Conservation (phyloP, 441 rosid species). For the Populus hybrid region DNA sequence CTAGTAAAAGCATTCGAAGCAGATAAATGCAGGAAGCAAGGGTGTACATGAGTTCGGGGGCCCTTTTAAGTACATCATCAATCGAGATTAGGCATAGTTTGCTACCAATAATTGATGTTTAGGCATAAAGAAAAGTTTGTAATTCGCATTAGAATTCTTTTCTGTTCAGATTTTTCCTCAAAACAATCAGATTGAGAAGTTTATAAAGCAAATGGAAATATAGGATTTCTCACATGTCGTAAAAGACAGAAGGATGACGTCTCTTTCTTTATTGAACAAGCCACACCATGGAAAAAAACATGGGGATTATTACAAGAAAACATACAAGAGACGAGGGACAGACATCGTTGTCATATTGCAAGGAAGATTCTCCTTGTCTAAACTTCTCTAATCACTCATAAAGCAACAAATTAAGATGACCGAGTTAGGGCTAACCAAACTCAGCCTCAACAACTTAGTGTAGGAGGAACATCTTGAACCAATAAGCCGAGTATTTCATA, state of each 20-base stretch:
- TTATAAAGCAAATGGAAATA: not conserved
- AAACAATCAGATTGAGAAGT: not conserved
- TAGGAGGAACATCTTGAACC: constrained; percentile 48
- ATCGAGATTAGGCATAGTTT: not conserved
- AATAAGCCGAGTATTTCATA: constrained; percentile 43
- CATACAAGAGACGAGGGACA: not conserved
- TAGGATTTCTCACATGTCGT: not conserved
- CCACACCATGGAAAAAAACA: not conserved
- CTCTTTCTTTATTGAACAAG: not conserved
- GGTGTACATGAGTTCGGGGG: not conserved
- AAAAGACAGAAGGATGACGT: not conserved
- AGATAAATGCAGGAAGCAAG: not conserved
- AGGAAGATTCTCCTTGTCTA: no score
- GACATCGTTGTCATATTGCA: not conserved
- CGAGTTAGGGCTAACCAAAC: not conserved
- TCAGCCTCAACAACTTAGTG: not conserved
- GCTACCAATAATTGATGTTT: not conserved
- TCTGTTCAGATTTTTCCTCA: no score
- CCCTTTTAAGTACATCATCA: not conserved
- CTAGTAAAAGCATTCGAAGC: not conserved
- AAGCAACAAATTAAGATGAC: not conserved
- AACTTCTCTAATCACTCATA: not conserved
- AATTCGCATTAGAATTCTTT: not conserved
- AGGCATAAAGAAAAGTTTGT: no score
- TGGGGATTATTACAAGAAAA: not conserved